phyloP scores from a whole-genome alignment of 169 alveolate genomes.

The Pseudocohnilembus persalinus region DNA sequence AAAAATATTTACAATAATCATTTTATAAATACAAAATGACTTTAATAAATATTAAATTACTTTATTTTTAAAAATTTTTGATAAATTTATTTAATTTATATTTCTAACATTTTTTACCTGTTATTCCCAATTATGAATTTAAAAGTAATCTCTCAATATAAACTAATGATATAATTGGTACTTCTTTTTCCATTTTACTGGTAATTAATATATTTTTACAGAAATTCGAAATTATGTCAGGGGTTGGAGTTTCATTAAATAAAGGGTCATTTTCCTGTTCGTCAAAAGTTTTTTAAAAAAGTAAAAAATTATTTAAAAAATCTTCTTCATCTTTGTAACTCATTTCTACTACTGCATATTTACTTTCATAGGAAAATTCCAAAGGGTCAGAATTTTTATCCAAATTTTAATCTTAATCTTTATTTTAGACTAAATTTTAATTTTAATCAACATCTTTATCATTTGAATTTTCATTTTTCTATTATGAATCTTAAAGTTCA shows the following conservation, averaged over 20 bases:
- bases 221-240: slow-evolving; percentile 73
- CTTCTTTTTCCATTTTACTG: slow-evolving; percentile 85
- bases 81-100: no score
- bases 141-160: slow-evolving; percentile 82
- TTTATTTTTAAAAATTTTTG: no score
- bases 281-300: not conserved
- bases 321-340: not conserved
- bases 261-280: slow-evolving; percentile 22
- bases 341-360: slow-evolving; percentile 1
- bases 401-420: not conserved
- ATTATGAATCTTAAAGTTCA: no score
- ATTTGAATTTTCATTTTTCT: no score
- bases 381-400: not conserved
- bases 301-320: slow-evolving; percentile 7
- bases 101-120: no score
- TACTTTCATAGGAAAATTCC: not conserved
- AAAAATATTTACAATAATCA: no score
- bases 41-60: no score
- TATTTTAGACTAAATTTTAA: no score
- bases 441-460: not conserved
- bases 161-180: slow-evolving; percentile 77
- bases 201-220: slow-evolving; percentile 77
- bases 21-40: no score
- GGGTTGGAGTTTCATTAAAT: slow-evolving; percentile 44
- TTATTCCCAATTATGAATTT: slow-evolving; percentile 68